These are phyloP conservation scores for Leccinum pachyderme DNA, from an alignment of 1,284 basidiomycete species.

Conservation along the genomic window DNA sequence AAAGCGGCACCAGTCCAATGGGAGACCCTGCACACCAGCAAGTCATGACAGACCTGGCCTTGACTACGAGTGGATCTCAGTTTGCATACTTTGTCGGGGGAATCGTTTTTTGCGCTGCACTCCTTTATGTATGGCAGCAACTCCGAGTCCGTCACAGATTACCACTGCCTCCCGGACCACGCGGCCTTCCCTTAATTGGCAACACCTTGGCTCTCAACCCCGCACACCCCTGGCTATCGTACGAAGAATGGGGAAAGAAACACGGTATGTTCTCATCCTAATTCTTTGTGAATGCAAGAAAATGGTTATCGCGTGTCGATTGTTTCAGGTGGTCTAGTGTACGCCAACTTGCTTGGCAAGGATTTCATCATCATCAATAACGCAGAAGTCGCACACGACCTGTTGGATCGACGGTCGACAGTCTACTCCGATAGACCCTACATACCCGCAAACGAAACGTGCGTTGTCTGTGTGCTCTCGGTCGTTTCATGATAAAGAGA, in stretches of 20 bases:
- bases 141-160: constrained; percentile 16
- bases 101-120: constrained; percentile 8
- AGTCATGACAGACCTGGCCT: background rate
- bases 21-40: background rate
- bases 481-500: background rate
- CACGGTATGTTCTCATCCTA: constrained; percentile 21
- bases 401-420: constrained; percentile 40
- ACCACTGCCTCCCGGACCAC: constrained; percentile 31
- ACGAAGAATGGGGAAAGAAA: constrained; percentile 29
- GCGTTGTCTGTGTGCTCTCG: background rate
- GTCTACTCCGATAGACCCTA: constrained; percentile 45
- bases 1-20: background rate
- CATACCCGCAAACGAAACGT: constrained; percentile 23
- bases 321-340: constrained; percentile 35
- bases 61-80: constrained; percentile 2
- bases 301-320: background rate
- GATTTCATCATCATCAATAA: constrained; percentile 42
- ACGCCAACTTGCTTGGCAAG: constrained; percentile 35
- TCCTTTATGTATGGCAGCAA: constrained; percentile 15
- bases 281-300: background rate
- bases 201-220: constrained; percentile 21
- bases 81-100: constrained; percentile 7
- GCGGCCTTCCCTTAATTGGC: constrained; percentile 30
- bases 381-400: constrained; percentile 35
- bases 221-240: constrained; percentile 29